These are phyloP conservation scores for Zymoseptoria brevis DNA, from an alignment of 2,329 filamentous ascomycete genomes.

Conservation along the genomic window DNA sequence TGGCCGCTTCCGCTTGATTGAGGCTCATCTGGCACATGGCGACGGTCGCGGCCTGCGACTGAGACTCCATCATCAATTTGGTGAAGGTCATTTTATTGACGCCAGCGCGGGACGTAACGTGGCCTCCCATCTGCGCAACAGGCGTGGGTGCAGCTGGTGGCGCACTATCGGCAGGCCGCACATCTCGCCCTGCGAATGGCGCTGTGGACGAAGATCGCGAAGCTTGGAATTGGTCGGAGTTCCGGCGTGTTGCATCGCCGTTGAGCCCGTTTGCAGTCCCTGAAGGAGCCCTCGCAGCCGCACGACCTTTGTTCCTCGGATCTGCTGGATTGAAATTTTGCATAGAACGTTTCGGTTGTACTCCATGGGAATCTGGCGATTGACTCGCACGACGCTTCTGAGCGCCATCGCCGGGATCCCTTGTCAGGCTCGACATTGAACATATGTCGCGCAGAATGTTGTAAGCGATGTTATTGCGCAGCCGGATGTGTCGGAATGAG, in stretches of 20 bases:
- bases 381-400: not conserved
- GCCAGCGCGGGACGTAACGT: not conserved
- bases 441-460: not conserved
- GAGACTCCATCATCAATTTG: not conserved
- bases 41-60: not conserved
- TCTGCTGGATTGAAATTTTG: not conserved
- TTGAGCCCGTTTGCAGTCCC: not conserved
- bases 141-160: not conserved
- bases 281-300: not conserved
- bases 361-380: not conserved
- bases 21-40: not conserved
- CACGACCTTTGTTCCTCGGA: not conserved
- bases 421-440: not conserved
- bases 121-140: not conserved
- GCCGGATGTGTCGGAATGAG: not conserved
- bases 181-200: no score
- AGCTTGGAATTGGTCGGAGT: not conserved
- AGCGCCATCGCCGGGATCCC: not conserved
- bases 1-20: not conserved
- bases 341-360: not conserved
- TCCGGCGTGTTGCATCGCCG: not conserved
- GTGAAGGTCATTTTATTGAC: not conserved
- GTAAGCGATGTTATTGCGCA: not conserved
- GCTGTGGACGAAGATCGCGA: no score
- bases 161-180: not conserved